phyloP scores from a whole-genome alignment of 331 rosid genomes.

The Malus hybrid region DNA sequence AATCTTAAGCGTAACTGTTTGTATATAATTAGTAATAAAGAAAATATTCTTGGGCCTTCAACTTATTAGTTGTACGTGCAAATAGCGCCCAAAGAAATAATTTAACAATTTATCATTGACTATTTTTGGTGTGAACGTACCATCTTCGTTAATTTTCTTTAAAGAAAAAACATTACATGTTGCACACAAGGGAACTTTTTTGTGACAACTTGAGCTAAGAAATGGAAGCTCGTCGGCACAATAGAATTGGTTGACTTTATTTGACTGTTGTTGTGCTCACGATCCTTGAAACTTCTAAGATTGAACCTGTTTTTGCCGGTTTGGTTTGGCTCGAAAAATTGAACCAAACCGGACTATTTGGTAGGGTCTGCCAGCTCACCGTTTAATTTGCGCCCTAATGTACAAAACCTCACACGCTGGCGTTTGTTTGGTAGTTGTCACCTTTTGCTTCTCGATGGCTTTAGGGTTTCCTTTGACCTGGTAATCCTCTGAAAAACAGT shows the following conservation, averaged over 20 bases:
- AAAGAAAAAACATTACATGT: no score
- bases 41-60: no score
- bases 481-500: neutral
- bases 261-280: neutral
- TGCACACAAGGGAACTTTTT: no score
- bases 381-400: neutral
- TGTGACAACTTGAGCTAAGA: neutral
- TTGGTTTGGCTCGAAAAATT: neutral
- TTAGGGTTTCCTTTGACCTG: neutral
- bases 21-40: neutral
- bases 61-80: no score
- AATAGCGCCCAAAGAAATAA: no score
- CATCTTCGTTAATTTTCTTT: no score
- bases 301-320: neutral
- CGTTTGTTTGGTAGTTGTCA: neutral
- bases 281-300: neutral
- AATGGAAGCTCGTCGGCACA: neutral
- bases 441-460: constrained; percentile 12
- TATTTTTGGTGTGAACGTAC: no score
- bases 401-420: neutral
- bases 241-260: neutral
- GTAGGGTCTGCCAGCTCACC: neutral
- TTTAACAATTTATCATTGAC: no score
- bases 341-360: neutral
- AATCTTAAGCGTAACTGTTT: neutral